Percentiles rank a stretch among this genome's conserved stretches.
Evolutionary conservation across 1,284 basidiomycete species (phyloP).

Genomic region (Fomitopsis betulina): DNA sequence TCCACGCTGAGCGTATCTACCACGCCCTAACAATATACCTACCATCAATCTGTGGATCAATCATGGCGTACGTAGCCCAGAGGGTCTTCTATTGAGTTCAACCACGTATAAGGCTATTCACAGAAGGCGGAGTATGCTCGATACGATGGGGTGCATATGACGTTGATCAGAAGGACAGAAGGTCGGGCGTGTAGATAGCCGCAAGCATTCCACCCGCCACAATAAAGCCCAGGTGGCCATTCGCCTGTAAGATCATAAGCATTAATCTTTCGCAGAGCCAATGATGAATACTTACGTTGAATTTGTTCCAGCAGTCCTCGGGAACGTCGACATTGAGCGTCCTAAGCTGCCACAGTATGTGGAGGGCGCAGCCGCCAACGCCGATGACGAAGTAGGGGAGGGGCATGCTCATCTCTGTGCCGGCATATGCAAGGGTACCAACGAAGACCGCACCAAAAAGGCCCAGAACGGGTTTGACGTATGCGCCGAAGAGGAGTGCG

Average conservation of each 20-base stretch:
- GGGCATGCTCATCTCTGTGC: slow-evolving; percentile 45
- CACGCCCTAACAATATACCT: no score
- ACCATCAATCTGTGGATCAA: no score
- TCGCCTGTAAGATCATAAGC: neutral
- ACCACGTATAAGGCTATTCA: no score
- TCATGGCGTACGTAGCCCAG: no score
- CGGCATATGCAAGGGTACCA: slow-evolving; percentile 41
- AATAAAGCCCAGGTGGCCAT: neutral
- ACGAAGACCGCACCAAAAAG: slow-evolving; percentile 48
- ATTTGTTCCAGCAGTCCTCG: neutral
- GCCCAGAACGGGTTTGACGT: slow-evolving; percentile 51
- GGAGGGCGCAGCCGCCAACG: slow-evolving; percentile 42
- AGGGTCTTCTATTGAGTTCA: no score
- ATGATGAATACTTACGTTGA: neutral
- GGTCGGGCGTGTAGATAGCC: neutral
- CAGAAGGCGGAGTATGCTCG: no score
- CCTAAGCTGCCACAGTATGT: slow-evolving; percentile 53
- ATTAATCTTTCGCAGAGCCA: no score
- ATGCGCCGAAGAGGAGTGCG: slow-evolving; percentile 49
- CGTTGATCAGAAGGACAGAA: no score
- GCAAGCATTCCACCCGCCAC: neutral
- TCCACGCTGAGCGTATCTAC: no score
- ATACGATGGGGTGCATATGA: no score
- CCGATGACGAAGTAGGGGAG: slow-evolving; percentile 49
- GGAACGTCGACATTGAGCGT: slow-evolving; percentile 39